Conservation (phyloP, 169 alveolate species). For the Ichthyophthirius multifiliis region DNA sequence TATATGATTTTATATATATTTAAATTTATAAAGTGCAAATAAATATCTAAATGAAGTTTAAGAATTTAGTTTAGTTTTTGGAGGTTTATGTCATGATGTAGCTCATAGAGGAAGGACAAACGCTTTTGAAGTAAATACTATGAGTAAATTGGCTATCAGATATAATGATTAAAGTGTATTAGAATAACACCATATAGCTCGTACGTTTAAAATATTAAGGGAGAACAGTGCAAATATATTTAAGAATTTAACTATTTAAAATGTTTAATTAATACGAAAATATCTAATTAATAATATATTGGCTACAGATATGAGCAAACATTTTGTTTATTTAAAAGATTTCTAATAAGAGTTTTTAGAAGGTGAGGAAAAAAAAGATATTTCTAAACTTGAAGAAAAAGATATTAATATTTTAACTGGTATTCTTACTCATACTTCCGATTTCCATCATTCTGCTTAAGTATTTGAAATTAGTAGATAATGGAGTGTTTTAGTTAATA, state of each 20-base stretch:
- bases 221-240: slow-evolving; percentile 45
- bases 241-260: slow-evolving; percentile 42
- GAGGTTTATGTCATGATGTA: slow-evolving; percentile 75
- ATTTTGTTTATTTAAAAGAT: slow-evolving; percentile 40
- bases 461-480: slow-evolving; percentile 29
- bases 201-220: slow-evolving; percentile 59
- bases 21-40: not conserved
- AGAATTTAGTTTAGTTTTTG: slow-evolving; percentile 41
- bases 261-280: slow-evolving; percentile 43
- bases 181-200: slow-evolving; percentile 83
- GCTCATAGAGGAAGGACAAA: slow-evolving; percentile 86
- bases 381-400: slow-evolving; percentile 6
- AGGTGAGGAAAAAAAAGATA: slow-evolving; percentile 7
- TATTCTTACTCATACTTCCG: slow-evolving; percentile 58
- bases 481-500: slow-evolving; percentile 58
- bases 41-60: not conserved
- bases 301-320: slow-evolving; percentile 73
- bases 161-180: slow-evolving; percentile 82
- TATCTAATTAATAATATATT: slow-evolving; percentile 66
- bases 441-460: slow-evolving; percentile 54
- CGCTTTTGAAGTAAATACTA: slow-evolving; percentile 62
- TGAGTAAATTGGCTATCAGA: slow-evolving; percentile 63
- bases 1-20: not conserved
- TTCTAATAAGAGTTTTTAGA: not conserved
- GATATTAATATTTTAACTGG: slow-evolving; percentile 36